Evolutionary conservation across 1,284 basidiomycete species (phyloP).

Genomic region (Golubevia sp.): DNA sequence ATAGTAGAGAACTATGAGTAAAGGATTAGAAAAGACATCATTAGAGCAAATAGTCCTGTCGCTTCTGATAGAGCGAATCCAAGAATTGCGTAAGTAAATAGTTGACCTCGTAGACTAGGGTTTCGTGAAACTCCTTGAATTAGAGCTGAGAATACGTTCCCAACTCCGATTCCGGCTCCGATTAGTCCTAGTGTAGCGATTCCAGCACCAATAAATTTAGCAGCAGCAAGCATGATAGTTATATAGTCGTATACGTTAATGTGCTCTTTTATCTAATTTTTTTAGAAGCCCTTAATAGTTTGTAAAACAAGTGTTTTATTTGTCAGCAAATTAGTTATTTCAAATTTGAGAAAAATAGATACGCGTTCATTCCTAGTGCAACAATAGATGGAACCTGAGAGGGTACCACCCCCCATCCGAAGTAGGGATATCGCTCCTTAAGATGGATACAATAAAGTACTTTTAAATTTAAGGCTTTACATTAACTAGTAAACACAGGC

Average conservation of each 20-base stretch:
- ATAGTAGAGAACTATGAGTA: conserved; percentile 33
- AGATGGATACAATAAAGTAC: conserved; percentile 8
- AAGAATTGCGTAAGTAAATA: conserved; percentile 57
- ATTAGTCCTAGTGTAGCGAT: conserved; percentile 51
- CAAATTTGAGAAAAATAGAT: conserved; percentile 1
- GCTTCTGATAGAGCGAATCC: conserved; percentile 52
- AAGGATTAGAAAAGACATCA: conserved; percentile 46
- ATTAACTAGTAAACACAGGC: conserved; percentile 17
- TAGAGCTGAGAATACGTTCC: conserved; percentile 55
- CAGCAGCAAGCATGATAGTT: conserved; percentile 29
- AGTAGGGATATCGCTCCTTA: not conserved
- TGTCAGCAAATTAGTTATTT: conserved; percentile 12
- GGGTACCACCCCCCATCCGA: too few species aligned
- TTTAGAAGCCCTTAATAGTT: conserved; percentile 15
- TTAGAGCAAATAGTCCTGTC: conserved; percentile 50
- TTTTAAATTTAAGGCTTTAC: conserved; percentile 9
- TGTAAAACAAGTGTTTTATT: conserved; percentile 11
- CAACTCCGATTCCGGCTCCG: conserved; percentile 54
- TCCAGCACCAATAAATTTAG: conserved; percentile 54
- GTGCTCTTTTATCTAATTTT: conserved; percentile 12
- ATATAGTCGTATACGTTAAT: conserved; percentile 12
- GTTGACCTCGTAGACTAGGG: conserved; percentile 57
- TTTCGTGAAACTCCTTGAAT: conserved; percentile 58
- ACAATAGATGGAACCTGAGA: too few species aligned
- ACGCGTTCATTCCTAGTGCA: too few species aligned